Conservation (phyloP, 2,329 filamentous ascomycete genomes). For the Aspergillus jensenii region DNA sequence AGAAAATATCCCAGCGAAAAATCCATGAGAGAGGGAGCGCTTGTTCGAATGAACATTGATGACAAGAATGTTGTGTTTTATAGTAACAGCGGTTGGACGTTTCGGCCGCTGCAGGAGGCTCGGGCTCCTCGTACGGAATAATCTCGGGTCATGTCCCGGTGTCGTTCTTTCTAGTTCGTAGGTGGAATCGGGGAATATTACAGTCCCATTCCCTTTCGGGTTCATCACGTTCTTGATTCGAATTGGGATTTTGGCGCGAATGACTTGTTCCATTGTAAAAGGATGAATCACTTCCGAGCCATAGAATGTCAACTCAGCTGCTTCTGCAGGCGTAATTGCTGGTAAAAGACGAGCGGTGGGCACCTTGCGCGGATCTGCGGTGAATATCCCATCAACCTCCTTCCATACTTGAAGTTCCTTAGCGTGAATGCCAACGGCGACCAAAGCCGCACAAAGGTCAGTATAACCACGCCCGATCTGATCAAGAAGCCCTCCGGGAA, state of each 20-base stretch:
- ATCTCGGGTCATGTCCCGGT: conserved; percentile 58
- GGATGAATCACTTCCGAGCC: conserved; percentile 97
- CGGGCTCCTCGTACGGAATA: conserved; percentile 49
- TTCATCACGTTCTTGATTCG: conserved; percentile 71
- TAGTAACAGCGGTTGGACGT: conserved; percentile 85
- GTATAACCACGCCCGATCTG: conserved; percentile 95
- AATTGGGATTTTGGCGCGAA: conserved; percentile 64
- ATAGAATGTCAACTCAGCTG: conserved; percentile 92
- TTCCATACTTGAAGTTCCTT: conserved; percentile 97
- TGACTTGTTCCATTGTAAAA: conserved; percentile 94
- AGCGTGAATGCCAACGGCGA: conserved; percentile 84
- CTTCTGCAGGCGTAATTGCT: conserved; percentile 89
- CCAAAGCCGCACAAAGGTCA: conserved; percentile 88
- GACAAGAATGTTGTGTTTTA: conserved; percentile 95
- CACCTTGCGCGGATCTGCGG: conserved; percentile 80
- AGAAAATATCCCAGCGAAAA: conserved; percentile 90
- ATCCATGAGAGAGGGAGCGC: conserved; percentile 91
- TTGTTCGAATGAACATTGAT: conserved; percentile 99
- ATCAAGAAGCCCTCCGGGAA: conserved; percentile 86
- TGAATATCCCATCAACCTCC: conserved; percentile 95
- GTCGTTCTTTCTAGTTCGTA: conserved; percentile 51
- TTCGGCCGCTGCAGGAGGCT: conserved; percentile 61
- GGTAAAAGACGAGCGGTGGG: conserved; percentile 88
- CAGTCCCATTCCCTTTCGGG: conserved; percentile 60
- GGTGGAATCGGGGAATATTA: conserved; percentile 72